phyloP scores from a whole-genome alignment of 106 monocot species.

The Acorus gramineus region DNA sequence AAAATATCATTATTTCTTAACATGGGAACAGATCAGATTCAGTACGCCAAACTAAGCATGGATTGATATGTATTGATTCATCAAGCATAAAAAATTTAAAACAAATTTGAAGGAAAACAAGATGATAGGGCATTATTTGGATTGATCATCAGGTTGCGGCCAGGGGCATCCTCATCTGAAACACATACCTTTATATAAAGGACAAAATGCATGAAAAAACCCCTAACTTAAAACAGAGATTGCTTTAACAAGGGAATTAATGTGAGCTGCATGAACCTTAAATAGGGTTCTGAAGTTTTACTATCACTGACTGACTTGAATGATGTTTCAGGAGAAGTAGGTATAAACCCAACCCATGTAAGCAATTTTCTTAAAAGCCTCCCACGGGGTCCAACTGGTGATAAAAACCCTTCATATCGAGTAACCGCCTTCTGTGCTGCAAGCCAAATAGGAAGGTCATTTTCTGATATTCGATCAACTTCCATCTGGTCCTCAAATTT shows the following conservation, averaged over 20 bases:
- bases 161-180: too few relatives aligned
- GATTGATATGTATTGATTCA: too few relatives aligned
- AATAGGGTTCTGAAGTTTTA: conserved; percentile 31
- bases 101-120: too few relatives aligned
- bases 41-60: too few relatives aligned
- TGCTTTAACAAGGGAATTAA: background rate
- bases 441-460: conserved; percentile 78
- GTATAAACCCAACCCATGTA: conserved; percentile 65
- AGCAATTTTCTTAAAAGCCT: conserved; percentile 79
- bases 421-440: conserved; percentile 79
- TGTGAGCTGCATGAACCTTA: conserved; percentile 37
- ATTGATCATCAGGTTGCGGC: too few relatives aligned
- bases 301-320: conserved; percentile 21
- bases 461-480: conserved; percentile 18
- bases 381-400: conserved; percentile 76
- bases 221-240: too few relatives aligned
- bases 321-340: conserved; percentile 46
- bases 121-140: too few relatives aligned
- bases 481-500: conserved; percentile 13
- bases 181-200: too few relatives aligned
- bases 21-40: too few relatives aligned
- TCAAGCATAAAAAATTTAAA: too few relatives aligned
- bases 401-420: conserved; percentile 81
- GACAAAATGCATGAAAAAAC: too few relatives aligned
- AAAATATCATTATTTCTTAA: too few relatives aligned